These are phyloP conservation scores for Eimeria sp. DNA, from an alignment of 169 alveolate species.

Conservation along the genomic window DNA sequence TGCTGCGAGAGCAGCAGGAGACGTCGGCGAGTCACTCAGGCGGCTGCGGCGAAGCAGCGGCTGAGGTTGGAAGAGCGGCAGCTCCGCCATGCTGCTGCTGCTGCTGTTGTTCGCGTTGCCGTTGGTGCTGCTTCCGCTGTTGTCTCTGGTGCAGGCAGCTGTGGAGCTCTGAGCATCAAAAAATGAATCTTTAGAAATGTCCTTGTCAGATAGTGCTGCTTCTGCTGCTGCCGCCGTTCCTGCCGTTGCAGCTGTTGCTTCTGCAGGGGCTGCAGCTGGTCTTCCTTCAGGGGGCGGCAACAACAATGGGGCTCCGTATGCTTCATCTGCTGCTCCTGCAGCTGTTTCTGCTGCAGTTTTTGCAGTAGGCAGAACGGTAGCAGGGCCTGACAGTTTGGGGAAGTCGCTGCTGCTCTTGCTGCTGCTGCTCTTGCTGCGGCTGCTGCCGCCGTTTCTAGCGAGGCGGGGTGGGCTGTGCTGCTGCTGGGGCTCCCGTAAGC, in stretches of 20 bases:
- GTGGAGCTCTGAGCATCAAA: background rate
- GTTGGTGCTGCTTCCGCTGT: constrained; percentile 9
- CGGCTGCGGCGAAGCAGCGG: constrained; percentile 57
- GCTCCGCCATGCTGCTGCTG: constrained; percentile 10
- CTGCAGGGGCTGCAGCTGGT: background rate
- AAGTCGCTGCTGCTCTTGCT: background rate
- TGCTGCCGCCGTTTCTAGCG: background rate
- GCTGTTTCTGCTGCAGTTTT: background rate
- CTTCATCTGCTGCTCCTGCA: constrained; percentile 1
- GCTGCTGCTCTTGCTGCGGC: constrained; percentile 16
- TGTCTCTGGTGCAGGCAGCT: background rate
- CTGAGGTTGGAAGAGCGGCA: constrained; percentile 46
- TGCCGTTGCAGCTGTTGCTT: background rate
- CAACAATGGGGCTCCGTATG: constrained; percentile 10
- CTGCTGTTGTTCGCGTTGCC: constrained; percentile 18
- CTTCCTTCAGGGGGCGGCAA: constrained; percentile 9
- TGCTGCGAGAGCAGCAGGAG: background rate
- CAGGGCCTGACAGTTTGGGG: constrained; percentile 19
- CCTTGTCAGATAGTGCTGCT: background rate
- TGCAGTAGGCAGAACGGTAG: no score
- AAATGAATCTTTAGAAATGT: background rate
- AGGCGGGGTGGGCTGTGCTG: constrained; percentile 29
- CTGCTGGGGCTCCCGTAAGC: constrained; percentile 42
- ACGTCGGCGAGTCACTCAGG: constrained; percentile 15
- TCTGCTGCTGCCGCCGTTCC: background rate